Conservation (phyloP, 2,329 filamentous ascomycete species). For the Dactylellina leptospora region DNA sequence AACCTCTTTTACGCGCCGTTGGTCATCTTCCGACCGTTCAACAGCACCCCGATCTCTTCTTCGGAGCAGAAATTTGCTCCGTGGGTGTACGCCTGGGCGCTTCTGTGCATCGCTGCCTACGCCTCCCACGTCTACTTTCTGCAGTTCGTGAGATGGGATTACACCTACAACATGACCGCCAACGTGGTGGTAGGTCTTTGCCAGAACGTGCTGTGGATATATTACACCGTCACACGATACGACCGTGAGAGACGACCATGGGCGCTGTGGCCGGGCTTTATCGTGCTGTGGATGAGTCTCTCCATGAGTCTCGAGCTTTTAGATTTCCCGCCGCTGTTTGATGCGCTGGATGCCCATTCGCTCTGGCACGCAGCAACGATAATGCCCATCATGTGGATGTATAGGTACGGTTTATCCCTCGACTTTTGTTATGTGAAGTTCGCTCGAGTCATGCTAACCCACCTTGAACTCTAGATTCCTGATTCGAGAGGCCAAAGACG, state of each 20-base stretch:
- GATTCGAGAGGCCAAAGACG: constrained; percentile 38
- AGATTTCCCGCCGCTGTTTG: constrained; percentile 86
- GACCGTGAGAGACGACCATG: constrained; percentile 74
- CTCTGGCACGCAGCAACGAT: constrained; percentile 97
- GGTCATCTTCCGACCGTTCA: constrained; percentile 81
- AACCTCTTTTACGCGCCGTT: constrained; percentile 86
- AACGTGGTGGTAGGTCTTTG: constrained; percentile 84
- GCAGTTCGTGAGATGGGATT: constrained; percentile 87
- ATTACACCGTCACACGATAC: constrained; percentile 81
- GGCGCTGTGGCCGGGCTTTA: constrained; percentile 88
- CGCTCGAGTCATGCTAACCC: constrained; percentile 8
- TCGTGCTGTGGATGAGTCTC: constrained; percentile 88
- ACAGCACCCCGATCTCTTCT: constrained; percentile 61
- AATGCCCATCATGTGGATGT: constrained; percentile 86
- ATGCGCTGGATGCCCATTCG: constrained; percentile 89
- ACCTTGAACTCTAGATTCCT: constrained; percentile 23
- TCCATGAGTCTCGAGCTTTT: constrained; percentile 96
- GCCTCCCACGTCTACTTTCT: constrained; percentile 81
- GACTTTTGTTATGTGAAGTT: background rate
- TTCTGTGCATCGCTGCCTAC: constrained; percentile 76
- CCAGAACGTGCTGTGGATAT: constrained; percentile 85
- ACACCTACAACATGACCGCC: constrained; percentile 96
- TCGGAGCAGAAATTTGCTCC: constrained; percentile 54
- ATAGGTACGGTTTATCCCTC: constrained; percentile 60
- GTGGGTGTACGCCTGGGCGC: constrained; percentile 77